phyloP scores from a whole-genome alignment of 1,284 basidiomycete genomes.

The Cystobasidiaceae sp. region DNA sequence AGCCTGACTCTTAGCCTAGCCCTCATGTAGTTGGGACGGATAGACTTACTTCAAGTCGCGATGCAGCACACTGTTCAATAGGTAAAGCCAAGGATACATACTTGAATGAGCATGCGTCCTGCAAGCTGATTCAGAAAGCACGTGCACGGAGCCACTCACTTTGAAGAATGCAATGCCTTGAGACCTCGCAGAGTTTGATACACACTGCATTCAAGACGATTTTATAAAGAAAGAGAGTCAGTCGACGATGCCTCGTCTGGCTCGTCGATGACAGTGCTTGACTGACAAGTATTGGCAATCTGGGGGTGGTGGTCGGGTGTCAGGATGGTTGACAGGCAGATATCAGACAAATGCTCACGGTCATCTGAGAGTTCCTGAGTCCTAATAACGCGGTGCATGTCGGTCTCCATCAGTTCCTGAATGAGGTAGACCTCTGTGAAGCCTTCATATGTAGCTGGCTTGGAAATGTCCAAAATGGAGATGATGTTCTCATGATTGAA shows the following conservation, averaged over 20 bases:
- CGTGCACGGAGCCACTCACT: slow-evolving; percentile 50
- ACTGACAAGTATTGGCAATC: slow-evolving; percentile 46
- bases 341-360: slow-evolving; percentile 50
- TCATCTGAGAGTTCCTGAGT: slow-evolving; percentile 80
- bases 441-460: slow-evolving; percentile 74
- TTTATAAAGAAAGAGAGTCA: no score
- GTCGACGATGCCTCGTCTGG: no score
- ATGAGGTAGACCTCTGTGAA: slow-evolving; percentile 92
- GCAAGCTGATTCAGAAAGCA: background rate
- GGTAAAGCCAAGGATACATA: background rate
- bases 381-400: slow-evolving; percentile 78
- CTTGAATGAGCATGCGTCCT: background rate
- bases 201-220: no score
- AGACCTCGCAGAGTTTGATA: slow-evolving; percentile 85
- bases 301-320: background rate
- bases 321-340: background rate
- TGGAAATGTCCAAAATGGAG: slow-evolving; percentile 89
- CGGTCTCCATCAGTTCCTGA: slow-evolving; percentile 41
- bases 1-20: background rate
- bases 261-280: no score
- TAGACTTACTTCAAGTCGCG: slow-evolving; percentile 68
- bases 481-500: slow-evolving; percentile 95
- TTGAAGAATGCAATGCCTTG: slow-evolving; percentile 85
- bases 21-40: background rate
- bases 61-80: slow-evolving; percentile 63